phyloP scores from a whole-genome alignment of 306 rosid genomes.

The Sicyos edulis region DNA sequence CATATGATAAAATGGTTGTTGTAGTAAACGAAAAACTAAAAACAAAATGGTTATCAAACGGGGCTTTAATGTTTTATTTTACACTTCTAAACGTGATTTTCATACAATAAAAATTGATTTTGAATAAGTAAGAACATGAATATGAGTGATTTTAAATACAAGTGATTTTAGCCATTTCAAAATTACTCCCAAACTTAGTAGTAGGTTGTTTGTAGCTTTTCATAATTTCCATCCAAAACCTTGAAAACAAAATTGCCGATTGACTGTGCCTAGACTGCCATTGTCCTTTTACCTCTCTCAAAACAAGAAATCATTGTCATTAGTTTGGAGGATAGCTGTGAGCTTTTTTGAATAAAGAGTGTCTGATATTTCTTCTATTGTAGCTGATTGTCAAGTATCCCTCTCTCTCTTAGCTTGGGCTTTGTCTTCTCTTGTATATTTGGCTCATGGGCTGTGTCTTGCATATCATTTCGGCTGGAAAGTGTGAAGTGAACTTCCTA shows the following conservation, averaged over 20 bases:
- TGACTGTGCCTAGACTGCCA: background rate
- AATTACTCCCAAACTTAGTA: too few relatives aligned
- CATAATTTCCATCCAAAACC: background rate
- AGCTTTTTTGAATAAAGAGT: background rate
- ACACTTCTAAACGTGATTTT: too few relatives aligned
- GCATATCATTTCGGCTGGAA: background rate
- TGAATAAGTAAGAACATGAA: too few relatives aligned
- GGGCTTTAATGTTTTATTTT: too few relatives aligned
- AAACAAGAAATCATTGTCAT: background rate
- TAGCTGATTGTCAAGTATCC: background rate
- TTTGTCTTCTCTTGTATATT: constrained; percentile 3
- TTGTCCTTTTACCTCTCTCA: background rate
- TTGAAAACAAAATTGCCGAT: background rate
- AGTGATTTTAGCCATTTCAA: too few relatives aligned
- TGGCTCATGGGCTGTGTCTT: background rate
- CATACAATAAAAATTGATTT: too few relatives aligned
- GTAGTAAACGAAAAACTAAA: too few relatives aligned
- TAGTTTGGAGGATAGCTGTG: background rate
- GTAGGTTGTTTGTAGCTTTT: background rate
- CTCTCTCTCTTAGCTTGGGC: background rate
- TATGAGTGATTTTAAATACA: too few relatives aligned
- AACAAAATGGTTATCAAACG: too few relatives aligned
- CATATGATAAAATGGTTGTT: too few relatives aligned
- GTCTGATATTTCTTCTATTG: background rate
- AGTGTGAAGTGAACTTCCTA: background rate